A percentile compares a stretch with the other conserved stretches of the same genome.
Conservation (phyloP, 768 basidiomycete genomes). For the Hemileccinum impolitum region DNA sequence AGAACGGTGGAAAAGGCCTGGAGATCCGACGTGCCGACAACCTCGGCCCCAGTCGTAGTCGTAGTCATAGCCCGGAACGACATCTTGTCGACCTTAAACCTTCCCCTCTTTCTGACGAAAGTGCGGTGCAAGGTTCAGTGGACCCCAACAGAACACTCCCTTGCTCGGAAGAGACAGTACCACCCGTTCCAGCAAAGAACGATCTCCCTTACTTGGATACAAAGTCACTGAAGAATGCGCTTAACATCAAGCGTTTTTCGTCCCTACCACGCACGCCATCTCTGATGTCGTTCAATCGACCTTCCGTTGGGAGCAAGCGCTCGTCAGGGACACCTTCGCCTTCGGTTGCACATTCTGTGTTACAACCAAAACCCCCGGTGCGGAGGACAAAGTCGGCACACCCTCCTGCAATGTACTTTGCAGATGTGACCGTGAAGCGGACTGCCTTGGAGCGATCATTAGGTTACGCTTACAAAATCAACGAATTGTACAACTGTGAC, state of each 20-base stretch:
- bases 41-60: slow-evolving; percentile 3
- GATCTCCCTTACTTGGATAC: slow-evolving; percentile 21
- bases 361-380: slow-evolving; percentile 17
- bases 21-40: slow-evolving; percentile 31
- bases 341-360: slow-evolving; percentile 33
- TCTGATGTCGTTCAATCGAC: slow-evolving; percentile 37
- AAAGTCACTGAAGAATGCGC: slow-evolving; percentile 23
- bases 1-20: slow-evolving; percentile 21
- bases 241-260: slow-evolving; percentile 43
- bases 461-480: slow-evolving; percentile 79
- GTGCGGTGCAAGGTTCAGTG: slow-evolving; percentile 9
- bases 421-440: slow-evolving; percentile 56
- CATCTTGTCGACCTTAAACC: slow-evolving; percentile 8
- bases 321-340: slow-evolving; percentile 26
- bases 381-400: slow-evolving; percentile 37
- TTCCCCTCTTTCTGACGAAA: slow-evolving; percentile 23
- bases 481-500: slow-evolving; percentile 71
- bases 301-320: slow-evolving; percentile 20
- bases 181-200: slow-evolving; percentile 30
- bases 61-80: slow-evolving; percentile 14
- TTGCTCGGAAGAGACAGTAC: slow-evolving; percentile 18
- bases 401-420: slow-evolving; percentile 69
- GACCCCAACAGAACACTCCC: slow-evolving; percentile 18
- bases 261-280: slow-evolving; percentile 70
- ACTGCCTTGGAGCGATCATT: slow-evolving; percentile 64